Evolutionary conservation across 352 stramenopile species (phyloP), one percentile per base, ranked within the genome.

Genomic region (Thalassiosira mediterranea): DNA sequence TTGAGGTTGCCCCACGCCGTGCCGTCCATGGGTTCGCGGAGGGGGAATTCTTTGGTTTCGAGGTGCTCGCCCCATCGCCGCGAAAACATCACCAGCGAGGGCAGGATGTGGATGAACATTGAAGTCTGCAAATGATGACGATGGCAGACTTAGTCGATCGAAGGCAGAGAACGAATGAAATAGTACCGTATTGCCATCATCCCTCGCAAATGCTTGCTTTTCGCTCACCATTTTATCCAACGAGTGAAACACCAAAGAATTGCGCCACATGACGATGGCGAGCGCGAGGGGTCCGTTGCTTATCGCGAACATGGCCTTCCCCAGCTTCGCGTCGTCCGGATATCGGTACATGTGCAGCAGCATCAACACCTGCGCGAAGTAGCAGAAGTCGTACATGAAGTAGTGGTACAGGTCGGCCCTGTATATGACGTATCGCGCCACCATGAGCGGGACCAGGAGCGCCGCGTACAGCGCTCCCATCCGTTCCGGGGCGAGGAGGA

Each of bases 201-300:
- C n/a, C n/a, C n/a, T n/a, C n/a, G n/a, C n/a, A n/a, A n/a, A n/a
- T n/a, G n/a, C n/a, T n/a, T n/a, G n/a, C n/a, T n/a, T n/a, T n/a
- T n/a, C n/a, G n/a, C n/a, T n/a, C n/a, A n/a, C n/a, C 71, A 87
- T 84, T 49, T 86, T 87, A 34, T 90, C 84, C 54, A 90, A 59
- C 1, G 64, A 81, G 52, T 90, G 84, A 60, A 90, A 90, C 7
- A 90, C 84, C 17, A 89, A 64, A 8, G 56, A 76, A 72, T 90
- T 90, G 49, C 81, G 72, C 69, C 78, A 89, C 37, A 84, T 62
- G 17, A 89, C 68, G n/a, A 90, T 73, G 1, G 84, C 81, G n/a
- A 75, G 53, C n/a, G 68, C 60, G 19, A 90, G 61, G 13, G 83
- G 83, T 10, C 80, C 83, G 51, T 86, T 83, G 19, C 46, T 56